A percentile compares a stretch with the other conserved stretches of the same genome.
These are phyloP conservation scores for Alloteropsis angusta DNA, from an alignment of 202 grass and related monocot genomes.

Conservation along the genomic window DNA sequence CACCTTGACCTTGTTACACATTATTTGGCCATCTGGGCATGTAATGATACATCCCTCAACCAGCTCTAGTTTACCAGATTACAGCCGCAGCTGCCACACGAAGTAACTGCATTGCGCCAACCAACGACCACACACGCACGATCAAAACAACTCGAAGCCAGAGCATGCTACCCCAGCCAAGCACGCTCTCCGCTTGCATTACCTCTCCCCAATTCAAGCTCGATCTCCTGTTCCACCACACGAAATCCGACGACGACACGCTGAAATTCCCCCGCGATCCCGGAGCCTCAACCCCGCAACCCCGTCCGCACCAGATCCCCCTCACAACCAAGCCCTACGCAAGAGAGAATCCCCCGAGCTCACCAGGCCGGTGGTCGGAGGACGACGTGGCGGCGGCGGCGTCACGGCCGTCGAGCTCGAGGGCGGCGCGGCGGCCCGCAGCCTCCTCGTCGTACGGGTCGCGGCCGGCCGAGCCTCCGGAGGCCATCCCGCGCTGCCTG, in stretches of 20 bases:
- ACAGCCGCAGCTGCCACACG: background rate
- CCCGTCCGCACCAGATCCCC: background rate
- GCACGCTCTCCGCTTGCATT: background rate
- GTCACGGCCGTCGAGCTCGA: slow-evolving; percentile 32
- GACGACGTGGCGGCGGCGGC: slow-evolving; percentile 3
- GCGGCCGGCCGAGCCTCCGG: background rate
- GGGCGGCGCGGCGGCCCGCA: slow-evolving; percentile 6
- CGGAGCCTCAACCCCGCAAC: background rate
- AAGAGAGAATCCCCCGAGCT: slow-evolving; percentile 6
- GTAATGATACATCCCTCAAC: background rate
- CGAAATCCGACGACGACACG: background rate
- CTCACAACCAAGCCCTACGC: background rate
- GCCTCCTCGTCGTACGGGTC: slow-evolving; percentile 50
- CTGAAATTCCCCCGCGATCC: background rate
- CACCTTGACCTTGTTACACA: background rate
- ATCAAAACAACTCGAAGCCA: background rate
- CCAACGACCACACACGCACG: background rate
- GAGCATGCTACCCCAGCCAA: background rate
- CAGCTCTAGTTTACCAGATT: background rate
- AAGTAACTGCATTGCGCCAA: slow-evolving; percentile 22
- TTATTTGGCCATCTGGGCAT: background rate
- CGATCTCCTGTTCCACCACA: background rate
- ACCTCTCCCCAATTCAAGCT: background rate
- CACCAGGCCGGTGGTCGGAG: slow-evolving; percentile 41
- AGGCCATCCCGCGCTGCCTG: slow-evolving; percentile 10